Conservation (phyloP, 345 rosid species). For the Gossypium bickii region DNA sequence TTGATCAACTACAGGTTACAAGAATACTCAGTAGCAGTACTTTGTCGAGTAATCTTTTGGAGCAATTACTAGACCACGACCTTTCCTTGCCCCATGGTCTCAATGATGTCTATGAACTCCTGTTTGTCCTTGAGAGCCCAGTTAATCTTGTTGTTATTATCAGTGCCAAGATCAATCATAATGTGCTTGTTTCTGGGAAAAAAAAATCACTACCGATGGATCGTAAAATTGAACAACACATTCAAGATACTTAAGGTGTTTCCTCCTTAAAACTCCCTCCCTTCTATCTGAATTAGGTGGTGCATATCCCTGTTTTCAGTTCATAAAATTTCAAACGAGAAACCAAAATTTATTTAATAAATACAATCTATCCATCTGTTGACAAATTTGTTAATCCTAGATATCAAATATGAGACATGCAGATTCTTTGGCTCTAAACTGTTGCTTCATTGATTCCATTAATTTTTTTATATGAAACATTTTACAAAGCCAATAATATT, state of each 20-base stretch:
- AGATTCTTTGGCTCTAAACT: not conserved
- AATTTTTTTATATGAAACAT: not conserved
- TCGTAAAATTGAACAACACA: not conserved
- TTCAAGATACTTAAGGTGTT: slow-evolving; percentile 31
- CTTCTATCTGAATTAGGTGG: slow-evolving; percentile 99
- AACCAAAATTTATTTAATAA: slow-evolving; percentile 7
- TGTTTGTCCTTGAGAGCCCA: no score
- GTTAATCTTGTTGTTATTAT: no score
- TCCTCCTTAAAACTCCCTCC: slow-evolving; percentile 85
- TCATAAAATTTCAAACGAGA: slow-evolving; percentile 50
- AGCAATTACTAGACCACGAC: no score
- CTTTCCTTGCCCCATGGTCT: no score
- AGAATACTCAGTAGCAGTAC: no score
- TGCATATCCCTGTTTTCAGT: slow-evolving; percentile 99
- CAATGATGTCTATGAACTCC: no score
- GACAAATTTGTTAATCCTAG: not conserved
- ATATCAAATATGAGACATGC: not conserved
- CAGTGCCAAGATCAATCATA: no score
- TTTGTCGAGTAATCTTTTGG: no score
- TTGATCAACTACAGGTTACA: no score
- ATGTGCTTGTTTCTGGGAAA: no score
- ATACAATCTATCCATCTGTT: not conserved
- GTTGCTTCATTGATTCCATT: not conserved
- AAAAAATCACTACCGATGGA: no score
- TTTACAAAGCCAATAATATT: not conserved